Evolutionary conservation across 495 filamentous ascomycete species (phyloP), one percentile per base, ranked within the genome.

Genomic region (Polyplosphaeria fusca): DNA sequence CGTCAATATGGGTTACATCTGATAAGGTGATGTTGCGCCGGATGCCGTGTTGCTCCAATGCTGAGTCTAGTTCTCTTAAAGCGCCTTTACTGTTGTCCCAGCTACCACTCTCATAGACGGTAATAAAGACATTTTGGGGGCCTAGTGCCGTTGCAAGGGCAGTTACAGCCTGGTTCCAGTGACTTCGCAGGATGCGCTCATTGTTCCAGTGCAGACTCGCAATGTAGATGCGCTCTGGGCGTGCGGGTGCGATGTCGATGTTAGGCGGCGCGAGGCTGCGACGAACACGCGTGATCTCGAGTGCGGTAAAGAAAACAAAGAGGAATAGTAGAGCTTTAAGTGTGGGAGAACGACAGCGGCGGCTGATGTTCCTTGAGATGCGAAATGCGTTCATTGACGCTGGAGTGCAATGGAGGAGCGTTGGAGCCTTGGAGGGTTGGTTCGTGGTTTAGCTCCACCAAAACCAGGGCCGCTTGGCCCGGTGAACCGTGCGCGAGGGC

Each of bases 191-290:
- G 27, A 88, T 77, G 20, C 62, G 39, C 50, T 82, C 87, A 61
- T 82, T 85, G 69, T 88, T 89, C 82, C 86, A 88, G 60, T 86
- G 83, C 41, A 82, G 71, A 61, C 80, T 81, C 1, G 85, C 80
- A 50, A 89, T 84, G 70, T 76, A 88, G 48, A 88, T 75, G 16
- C 49, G 47, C 18, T 42, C 39, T 35, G 7, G 30, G 7, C 14
- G 7, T 14, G 30, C 7, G 30, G 7, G 14, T 14, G 30, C 30
- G 30, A 35, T 35, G 30, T 35, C 7, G 30, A 35, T 7, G 30
- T 7, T 35, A 35, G 7, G 30, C 30, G 30, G 30, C n/a, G n/a
- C n/a, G n/a, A n/a, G n/a, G n/a, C n/a, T n/a, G n/a, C n/a, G n/a
- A n/a, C n/a, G n/a, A n/a, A n/a, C n/a, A n/a, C n/a, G n/a, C n/a